Conservation (phyloP, 164 flowering plant genomes). For the Magnolia sinica region DNA sequence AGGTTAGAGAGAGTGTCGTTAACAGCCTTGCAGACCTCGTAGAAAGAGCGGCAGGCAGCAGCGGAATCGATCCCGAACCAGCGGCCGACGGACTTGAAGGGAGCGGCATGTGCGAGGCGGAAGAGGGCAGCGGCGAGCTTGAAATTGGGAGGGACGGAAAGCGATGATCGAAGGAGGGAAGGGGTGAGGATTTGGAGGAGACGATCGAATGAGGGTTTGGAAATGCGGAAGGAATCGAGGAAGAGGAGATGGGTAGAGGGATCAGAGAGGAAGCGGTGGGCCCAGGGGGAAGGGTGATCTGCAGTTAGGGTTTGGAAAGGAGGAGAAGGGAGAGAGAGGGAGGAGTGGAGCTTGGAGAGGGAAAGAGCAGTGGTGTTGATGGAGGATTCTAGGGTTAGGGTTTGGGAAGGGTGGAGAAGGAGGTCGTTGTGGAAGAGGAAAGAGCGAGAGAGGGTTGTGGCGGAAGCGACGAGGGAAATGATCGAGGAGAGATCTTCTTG, state of each 20-base stretch:
- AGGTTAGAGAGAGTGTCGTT: slow-evolving; percentile 44
- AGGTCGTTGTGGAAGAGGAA: slow-evolving; percentile 59
- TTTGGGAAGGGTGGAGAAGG: slow-evolving; percentile 58
- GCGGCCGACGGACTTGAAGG: slow-evolving; percentile 44
- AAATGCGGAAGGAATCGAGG: slow-evolving; percentile 50
- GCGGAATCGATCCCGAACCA: slow-evolving; percentile 53
- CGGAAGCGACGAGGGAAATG: slow-evolving; percentile 28
- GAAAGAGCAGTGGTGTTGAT: slow-evolving; percentile 41
- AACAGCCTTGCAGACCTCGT: slow-evolving; percentile 49
- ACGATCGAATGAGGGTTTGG: slow-evolving; percentile 48
- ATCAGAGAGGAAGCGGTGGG: slow-evolving; percentile 43
- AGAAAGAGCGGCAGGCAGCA: slow-evolving; percentile 55
- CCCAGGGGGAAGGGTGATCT: slow-evolving; percentile 35
- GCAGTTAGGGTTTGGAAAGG: slow-evolving; percentile 9
- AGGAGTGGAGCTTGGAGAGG: slow-evolving; percentile 39
- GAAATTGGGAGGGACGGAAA: slow-evolving; percentile 28
- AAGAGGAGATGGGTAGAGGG: slow-evolving; percentile 39
- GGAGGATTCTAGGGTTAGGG: slow-evolving; percentile 52
- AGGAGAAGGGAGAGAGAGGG: slow-evolving; percentile 17
- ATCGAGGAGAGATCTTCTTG: slow-evolving; percentile 14
- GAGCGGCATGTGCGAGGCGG: slow-evolving; percentile 60
- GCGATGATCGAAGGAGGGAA: slow-evolving; percentile 19
- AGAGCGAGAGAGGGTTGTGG: slow-evolving; percentile 34
- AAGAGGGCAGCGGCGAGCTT: slow-evolving; percentile 56
- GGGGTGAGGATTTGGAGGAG: slow-evolving; percentile 46